phyloP scores from a whole-genome alignment of 2,329 filamentous ascomycete genomes.

The Hypoxylon sp. region DNA sequence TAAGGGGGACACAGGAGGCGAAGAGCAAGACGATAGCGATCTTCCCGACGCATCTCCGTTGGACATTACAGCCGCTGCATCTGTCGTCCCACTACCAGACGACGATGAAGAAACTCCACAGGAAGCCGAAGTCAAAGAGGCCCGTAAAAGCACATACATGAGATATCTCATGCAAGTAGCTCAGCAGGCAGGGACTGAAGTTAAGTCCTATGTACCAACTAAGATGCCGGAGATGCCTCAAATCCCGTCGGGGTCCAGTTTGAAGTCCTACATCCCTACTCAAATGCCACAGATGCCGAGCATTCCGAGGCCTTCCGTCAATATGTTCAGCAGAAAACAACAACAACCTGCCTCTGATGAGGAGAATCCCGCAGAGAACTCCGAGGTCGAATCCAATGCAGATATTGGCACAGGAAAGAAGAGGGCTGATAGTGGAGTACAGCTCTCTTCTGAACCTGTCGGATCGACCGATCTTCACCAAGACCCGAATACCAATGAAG shows the following conservation, averaged over 20 bases:
- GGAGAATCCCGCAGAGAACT: constrained; percentile 2
- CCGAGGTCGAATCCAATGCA: constrained; percentile 1
- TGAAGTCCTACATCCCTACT: constrained; percentile 52
- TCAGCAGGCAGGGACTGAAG: constrained; percentile 62
- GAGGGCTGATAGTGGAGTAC: constrained; percentile 24
- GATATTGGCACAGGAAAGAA: constrained; percentile 11
- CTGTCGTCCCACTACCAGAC: constrained; percentile 62
- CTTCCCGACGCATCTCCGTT: constrained; percentile 61
- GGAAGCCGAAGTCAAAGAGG: constrained; percentile 53
- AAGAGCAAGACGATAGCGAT: constrained; percentile 39
- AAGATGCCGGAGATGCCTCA: constrained; percentile 57
- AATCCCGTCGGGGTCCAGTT: constrained; percentile 52
- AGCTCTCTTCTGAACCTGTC: constrained; percentile 29
- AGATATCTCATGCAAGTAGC: constrained; percentile 64
- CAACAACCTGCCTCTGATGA: constrained; percentile 12
- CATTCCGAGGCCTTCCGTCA: constrained; percentile 53
- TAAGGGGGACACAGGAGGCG: constrained; percentile 27
- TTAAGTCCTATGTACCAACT: constrained; percentile 61
- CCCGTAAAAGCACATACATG: constrained; percentile 60
- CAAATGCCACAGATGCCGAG: constrained; percentile 53
- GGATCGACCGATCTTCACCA: constrained; percentile 20
- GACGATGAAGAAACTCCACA: constrained; percentile 55
- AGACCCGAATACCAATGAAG: constrained; percentile 24
- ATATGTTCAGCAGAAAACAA: constrained; percentile 47
- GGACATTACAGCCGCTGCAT: constrained; percentile 66